Evolutionary conservation across 1,284 basidiomycete species (phyloP).

Genomic region (Thelephora terrestris): DNA sequence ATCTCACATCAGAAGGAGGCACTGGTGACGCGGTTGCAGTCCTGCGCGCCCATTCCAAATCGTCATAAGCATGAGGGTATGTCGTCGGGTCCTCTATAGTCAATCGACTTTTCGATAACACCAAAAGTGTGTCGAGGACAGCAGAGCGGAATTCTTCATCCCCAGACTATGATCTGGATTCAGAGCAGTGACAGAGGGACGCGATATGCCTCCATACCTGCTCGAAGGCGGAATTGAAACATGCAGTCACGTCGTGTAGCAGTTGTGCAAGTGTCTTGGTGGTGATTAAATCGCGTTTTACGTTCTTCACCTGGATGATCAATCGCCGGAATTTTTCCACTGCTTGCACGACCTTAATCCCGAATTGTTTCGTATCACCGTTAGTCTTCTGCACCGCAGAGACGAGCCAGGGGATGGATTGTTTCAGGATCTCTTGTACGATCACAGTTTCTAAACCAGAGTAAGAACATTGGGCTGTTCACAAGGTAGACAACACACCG

Average conservation of each 20-base stretch:
- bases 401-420: background rate
- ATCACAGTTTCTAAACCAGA: background rate
- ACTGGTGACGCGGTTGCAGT: constrained; percentile 10
- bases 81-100: constrained; percentile 38
- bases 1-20: constrained; percentile 18
- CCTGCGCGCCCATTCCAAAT: constrained; percentile 34
- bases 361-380: constrained; percentile 25
- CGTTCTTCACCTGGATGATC: constrained; percentile 24
- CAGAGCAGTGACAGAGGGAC: background rate
- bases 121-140: constrained; percentile 50
- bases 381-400: constrained; percentile 13
- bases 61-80: constrained; percentile 35
- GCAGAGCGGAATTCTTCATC: constrained; percentile 33
- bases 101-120: constrained; percentile 42
- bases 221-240: constrained; percentile 18
- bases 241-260: constrained; percentile 23
- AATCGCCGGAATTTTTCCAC: constrained; percentile 48
- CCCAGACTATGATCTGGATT: constrained; percentile 15
- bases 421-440: background rate
- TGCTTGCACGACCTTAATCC: constrained; percentile 46
- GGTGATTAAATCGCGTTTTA: constrained; percentile 26
- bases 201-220: constrained; percentile 15
- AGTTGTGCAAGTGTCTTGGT: constrained; percentile 10
- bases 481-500: background rate
- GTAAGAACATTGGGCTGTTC: background rate